Evolutionary conservation across 768 basidiomycete genomes (phyloP).

Genomic region (Leccinellum albellum): DNA sequence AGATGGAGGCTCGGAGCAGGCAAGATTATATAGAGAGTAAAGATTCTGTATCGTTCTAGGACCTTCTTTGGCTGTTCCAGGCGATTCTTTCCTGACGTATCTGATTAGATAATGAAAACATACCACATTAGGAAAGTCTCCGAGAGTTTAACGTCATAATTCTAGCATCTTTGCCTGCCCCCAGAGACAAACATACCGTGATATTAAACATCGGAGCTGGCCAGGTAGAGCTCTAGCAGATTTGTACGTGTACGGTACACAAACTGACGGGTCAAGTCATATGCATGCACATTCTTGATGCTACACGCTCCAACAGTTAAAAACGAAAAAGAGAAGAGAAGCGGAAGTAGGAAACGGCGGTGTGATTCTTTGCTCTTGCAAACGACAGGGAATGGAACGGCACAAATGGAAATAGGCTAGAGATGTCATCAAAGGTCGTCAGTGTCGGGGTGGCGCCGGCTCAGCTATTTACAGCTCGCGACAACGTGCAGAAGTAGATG

Average conservation of each 20-base stretch:
- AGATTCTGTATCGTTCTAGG: slow-evolving; percentile 32
- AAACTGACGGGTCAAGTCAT: slow-evolving; percentile 18
- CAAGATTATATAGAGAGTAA: slow-evolving; percentile 29
- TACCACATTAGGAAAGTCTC: slow-evolving; percentile 4
- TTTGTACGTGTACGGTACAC: slow-evolving; percentile 27
- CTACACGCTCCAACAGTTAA: slow-evolving; percentile 22
- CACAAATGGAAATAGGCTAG: slow-evolving; percentile 22
- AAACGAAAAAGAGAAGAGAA: neutral
- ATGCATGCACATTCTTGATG: slow-evolving; percentile 26
- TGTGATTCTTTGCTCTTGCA: slow-evolving; percentile 16
- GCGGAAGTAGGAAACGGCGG: slow-evolving; percentile 11
- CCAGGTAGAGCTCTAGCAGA: slow-evolving; percentile 22
- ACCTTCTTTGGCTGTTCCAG: slow-evolving; percentile 33
- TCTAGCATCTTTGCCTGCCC: neutral
- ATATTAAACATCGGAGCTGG: slow-evolving; percentile 11
- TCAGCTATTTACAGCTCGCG: slow-evolving; percentile 24
- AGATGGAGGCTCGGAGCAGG: neutral
- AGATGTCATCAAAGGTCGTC: slow-evolving; percentile 30
- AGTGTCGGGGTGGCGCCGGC: slow-evolving; percentile 12
- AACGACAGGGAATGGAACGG: slow-evolving; percentile 11
- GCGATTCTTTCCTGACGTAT: slow-evolving; percentile 31
- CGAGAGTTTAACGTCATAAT: neutral
- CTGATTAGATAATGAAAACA: slow-evolving; percentile 32
- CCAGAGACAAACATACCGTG: neutral
- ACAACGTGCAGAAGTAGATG: slow-evolving; percentile 15